Percentiles rank a stretch among this genome's conserved stretches.
Conservation (phyloP, 1,139 yeast species). For the Nakaseomyces bracarensis region DNA sequence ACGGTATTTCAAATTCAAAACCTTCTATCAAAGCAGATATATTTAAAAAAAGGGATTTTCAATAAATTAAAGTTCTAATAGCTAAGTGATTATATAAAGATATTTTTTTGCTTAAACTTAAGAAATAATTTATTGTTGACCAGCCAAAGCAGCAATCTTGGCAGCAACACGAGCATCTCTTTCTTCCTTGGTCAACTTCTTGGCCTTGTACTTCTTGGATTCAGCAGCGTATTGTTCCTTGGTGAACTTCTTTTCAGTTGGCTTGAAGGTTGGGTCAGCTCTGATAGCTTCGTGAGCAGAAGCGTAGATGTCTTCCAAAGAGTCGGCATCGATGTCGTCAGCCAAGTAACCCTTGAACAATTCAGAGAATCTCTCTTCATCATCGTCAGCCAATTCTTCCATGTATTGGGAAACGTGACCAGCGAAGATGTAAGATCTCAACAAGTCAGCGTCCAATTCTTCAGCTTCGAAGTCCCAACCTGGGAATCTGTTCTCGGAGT, state of each 20-base stretch:
- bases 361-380: slow-evolving; percentile 97
- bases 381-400: slow-evolving; percentile 99
- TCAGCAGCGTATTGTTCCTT: slow-evolving; percentile 98
- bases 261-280: slow-evolving; percentile 89
- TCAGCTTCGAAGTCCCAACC: slow-evolving; percentile 99
- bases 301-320: slow-evolving; percentile 88
- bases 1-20: too few relatives aligned
- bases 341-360: slow-evolving; percentile 95
- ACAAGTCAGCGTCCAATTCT: slow-evolving; percentile 95
- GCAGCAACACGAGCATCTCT: slow-evolving; percentile 82
- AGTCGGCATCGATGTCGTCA: slow-evolving; percentile 96
- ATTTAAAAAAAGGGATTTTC: slow-evolving; percentile 6
- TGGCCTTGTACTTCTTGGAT: slow-evolving; percentile 84
- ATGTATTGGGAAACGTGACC: slow-evolving; percentile 99
- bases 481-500: slow-evolving; percentile 99
- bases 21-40: too few relatives aligned
- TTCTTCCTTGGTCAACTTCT: slow-evolving; percentile 85
- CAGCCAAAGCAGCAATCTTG: slow-evolving; percentile 75
- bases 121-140: slow-evolving; percentile 23
- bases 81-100: slow-evolving; percentile 4
- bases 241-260: slow-evolving; percentile 88
- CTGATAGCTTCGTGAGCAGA: slow-evolving; percentile 95
- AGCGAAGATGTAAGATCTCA: slow-evolving; percentile 99
- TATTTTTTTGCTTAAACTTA: slow-evolving; percentile 1
- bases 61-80: slow-evolving; percentile 6